Evolutionary conservation across 768 basidiomycete genomes (phyloP), one percentile per base, ranked within the genome.

Genomic region (Russula sp.): DNA sequence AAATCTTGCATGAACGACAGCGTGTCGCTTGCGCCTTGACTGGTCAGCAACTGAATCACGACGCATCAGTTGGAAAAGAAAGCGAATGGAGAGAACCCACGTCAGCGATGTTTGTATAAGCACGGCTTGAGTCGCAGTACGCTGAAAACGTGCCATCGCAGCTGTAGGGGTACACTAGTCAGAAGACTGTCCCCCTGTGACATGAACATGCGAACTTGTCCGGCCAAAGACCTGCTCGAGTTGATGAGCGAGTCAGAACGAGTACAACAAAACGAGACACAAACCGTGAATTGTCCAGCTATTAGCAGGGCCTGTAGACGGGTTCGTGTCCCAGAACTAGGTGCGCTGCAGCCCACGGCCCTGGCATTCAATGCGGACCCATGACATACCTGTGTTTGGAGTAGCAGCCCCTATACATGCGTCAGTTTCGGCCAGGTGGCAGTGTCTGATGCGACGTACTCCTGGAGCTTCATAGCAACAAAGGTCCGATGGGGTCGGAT

Each of bases 231-330:
- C 86, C 86, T 83, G 62, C 20, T 27, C 65, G 32, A 20, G 10
- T 34, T 54, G 6, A 65, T 67, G 44, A 66, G 57, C 27, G 55
- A 68, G 27, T 20, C 7, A 4, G 27, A 13, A 7, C 22, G 18
- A 4, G 10, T 14, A 13, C 39, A n/a, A 14, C 16, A 16, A 47
- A 11, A 32, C n/a, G 31, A 13, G 35, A 16, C 20, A 68, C 79
- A 51, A 62, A 84, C 88, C 86, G 58, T 88, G 88, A 62, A 89
- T 84, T 1, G 87, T 90, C 87, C 88, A 90, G 68, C 83, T 85
- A 68, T 86, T 67, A 11, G 70, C 71, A 5, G 88, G 88, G 11
- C 88, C 87, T 22, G 82, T 84, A 3, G 80, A 71, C 0, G 85
- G 82, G 52, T 82, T 68, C 2, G 83, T 86, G 65, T 89, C 87